phyloP scores from a whole-genome alignment of 2,329 filamentous ascomycete species.

The Colletotrichum costaricense region DNA sequence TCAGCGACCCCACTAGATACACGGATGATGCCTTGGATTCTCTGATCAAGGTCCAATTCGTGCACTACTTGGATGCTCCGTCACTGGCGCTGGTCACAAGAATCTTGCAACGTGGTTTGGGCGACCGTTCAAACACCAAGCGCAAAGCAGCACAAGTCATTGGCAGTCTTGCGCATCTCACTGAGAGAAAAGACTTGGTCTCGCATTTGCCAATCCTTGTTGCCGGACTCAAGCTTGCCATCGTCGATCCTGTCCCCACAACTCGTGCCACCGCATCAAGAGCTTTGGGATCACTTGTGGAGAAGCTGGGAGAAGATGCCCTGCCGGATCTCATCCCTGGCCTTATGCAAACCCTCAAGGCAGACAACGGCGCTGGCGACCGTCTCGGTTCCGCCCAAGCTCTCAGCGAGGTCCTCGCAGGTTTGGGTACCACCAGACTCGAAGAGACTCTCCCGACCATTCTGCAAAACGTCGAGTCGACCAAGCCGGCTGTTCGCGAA shows the following conservation, averaged over 20 bases:
- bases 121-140: constrained; percentile 93
- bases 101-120: constrained; percentile 91
- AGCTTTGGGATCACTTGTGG: constrained; percentile 93
- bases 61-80: constrained; percentile 97
- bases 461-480: constrained; percentile 92
- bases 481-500: constrained; percentile 90
- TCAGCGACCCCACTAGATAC: constrained; percentile 97
- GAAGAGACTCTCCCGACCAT: constrained; percentile 98
- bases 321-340: constrained; percentile 97
- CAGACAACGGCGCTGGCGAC: constrained; percentile 95
- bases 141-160: constrained; percentile 97
- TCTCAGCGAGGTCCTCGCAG: constrained; percentile 94
- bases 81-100: constrained; percentile 95
- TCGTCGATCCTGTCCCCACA: constrained; percentile 95
- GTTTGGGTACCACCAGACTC: constrained; percentile 88
- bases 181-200: constrained; percentile 93
- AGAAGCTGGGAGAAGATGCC: constrained; percentile 97
- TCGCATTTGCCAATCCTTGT: constrained; percentile 92
- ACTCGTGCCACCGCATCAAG: constrained; percentile 97
- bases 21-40: constrained; percentile 94
- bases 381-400: constrained; percentile 96
- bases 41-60: constrained; percentile 97
- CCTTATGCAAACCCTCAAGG: constrained; percentile 97
- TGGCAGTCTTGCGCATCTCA: constrained; percentile 95
- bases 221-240: constrained; percentile 86